phyloP scores from a whole-genome alignment of 2,329 filamentous ascomycete species.

The Samsoniella hepiali region DNA sequence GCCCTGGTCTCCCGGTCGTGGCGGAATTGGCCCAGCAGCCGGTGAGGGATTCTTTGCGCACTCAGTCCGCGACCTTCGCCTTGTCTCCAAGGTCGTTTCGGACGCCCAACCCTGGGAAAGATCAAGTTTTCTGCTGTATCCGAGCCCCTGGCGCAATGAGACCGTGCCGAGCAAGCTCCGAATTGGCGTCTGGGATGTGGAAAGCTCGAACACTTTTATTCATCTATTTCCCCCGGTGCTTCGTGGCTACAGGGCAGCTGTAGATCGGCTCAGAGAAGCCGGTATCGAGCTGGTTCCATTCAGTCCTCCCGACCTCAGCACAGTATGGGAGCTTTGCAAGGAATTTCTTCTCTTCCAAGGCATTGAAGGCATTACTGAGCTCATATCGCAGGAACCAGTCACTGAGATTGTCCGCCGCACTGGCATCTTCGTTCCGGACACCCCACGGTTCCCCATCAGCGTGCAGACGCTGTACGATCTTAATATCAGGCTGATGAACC shows the following conservation, averaged over 20 bases:
- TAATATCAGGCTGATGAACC: neutral
- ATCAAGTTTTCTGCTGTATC: neutral
- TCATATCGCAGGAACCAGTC: neutral
- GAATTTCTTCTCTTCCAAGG: neutral
- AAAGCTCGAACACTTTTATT: conserved; percentile 23
- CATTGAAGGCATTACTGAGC: neutral
- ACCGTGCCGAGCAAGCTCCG: neutral
- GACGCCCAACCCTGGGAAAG: neutral
- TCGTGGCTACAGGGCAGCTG: neutral
- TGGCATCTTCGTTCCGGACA: neutral
- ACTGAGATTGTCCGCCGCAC: neutral
- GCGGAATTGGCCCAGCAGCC: neutral
- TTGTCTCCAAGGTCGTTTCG: neutral
- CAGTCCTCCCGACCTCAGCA: neutral
- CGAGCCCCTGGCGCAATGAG: neutral
- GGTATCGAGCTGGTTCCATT: conserved; percentile 2
- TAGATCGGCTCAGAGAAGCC: neutral
- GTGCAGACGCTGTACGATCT: neutral
- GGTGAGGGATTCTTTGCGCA: neutral
- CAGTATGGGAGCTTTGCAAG: neutral
- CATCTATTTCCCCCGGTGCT: conserved; percentile 19
- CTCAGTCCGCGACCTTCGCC: neutral
- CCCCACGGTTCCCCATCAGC: neutral
- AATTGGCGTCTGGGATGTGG: conserved; percentile 19
- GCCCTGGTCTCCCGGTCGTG: neutral